Evolutionary conservation across 495 filamentous ascomycete species (phyloP), one percentile per base, ranked within the genome.

Genomic region (Penicillium alfredii): DNA sequence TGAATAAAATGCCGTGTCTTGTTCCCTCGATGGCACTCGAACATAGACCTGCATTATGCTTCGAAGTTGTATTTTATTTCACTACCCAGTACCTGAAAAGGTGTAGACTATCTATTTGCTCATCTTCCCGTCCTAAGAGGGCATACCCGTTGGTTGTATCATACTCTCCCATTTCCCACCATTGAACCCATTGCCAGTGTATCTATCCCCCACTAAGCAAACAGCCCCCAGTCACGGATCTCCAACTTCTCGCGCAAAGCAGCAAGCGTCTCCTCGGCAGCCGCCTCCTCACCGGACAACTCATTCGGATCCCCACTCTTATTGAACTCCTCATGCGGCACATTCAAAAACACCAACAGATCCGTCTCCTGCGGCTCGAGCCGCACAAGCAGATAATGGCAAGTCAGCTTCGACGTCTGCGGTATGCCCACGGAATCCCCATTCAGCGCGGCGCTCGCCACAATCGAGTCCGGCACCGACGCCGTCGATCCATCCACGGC

Each of bases 271-370:
- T 73, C 83, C 47, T 69, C 66, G 11, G 75, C 75, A 49, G 89
- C 64, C 44, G 73, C 77, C 59, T 77, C 73, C 60, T 76, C 79
- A 14, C 56, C 71, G 58, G 51, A 76, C 55, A 65, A 56, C 17
- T 40, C 60, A 24, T 10, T 49, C 48, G 35, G 26, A 48, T 68
- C 55, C 11, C 60, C 61, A 19, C 41, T 59, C 35, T 59, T 58
- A 45, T 66, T 64, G 42, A 88, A 78, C 33, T 86, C 82, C 13
- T 78, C 74, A 58, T 88, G 81, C 16, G 89, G 92, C 20, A 94
- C 82, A 65, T 97, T 97, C 56, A 94, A 74, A 18, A 86, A 85
- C 38, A 94, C 77, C 16, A 94, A 56, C n/a, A 98, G 53, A 65
- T 98, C 92, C 9, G 92, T 90, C 44, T 63, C 65, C 60, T 93